phyloP scores from a whole-genome alignment of 345 rosid species.

The Brassica juncea region DNA sequence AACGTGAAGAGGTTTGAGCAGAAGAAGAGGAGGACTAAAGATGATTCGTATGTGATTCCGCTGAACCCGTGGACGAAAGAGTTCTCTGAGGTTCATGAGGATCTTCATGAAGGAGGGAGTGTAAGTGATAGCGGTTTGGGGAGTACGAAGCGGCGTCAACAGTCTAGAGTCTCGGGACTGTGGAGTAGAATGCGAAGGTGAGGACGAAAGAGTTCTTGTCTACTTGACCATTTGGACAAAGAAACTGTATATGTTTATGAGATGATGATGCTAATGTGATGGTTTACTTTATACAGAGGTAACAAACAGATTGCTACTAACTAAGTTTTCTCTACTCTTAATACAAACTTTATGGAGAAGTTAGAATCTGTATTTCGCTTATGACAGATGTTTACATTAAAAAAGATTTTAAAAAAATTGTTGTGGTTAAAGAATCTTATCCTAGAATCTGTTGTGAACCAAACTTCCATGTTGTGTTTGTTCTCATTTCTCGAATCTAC shows the following conservation, averaged over 20 bases:
- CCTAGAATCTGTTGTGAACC: not conserved
- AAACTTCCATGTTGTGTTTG: not conserved
- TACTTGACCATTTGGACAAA: constrained; percentile 26
- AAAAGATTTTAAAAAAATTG: not conserved
- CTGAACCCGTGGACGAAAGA: constrained; percentile 76
- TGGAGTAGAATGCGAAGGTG: constrained; percentile 48
- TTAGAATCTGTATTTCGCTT: constrained; percentile 26
- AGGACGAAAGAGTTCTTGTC: constrained; percentile 9
- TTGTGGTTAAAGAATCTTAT: not conserved
- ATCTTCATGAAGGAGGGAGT: constrained; percentile 66
- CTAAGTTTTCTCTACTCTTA: constrained; percentile 29
- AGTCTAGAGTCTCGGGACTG: constrained; percentile 44
- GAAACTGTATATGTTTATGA: constrained; percentile 26
- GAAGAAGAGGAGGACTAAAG: constrained; percentile 59
- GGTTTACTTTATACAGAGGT: constrained; percentile 31
- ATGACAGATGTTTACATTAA: constrained; percentile 20
- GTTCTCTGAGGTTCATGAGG: constrained; percentile 77
- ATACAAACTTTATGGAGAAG: not conserved
- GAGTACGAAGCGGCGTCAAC: constrained; percentile 55
- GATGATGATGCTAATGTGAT: constrained; percentile 18
- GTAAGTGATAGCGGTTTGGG: constrained; percentile 84
- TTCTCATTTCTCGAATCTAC: not conserved
- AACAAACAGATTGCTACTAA: constrained; percentile 33
- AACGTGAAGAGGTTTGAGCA: constrained; percentile 82
- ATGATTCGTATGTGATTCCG: constrained; percentile 84